Base-by-base conservation (phyloP, 179 eudicot species). In the Spergularia azorica region DNA sequence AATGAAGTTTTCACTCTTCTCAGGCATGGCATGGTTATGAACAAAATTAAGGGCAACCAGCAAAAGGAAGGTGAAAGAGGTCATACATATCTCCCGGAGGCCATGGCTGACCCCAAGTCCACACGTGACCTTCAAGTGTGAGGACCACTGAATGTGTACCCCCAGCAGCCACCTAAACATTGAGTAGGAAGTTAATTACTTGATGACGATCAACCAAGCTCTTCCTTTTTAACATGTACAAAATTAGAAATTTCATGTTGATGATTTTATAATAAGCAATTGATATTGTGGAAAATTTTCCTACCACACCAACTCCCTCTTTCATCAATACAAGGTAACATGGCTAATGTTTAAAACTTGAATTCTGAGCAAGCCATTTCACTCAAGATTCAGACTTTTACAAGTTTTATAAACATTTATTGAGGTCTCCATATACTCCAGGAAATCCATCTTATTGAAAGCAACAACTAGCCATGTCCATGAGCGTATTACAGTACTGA, bases 51-150 rank as follows among this genome's bases (percentile, higher is more conserved):
- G 74, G 74, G 16, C 21, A 43, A 71, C 15, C 38, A 61, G 43
- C 68, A 20, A 77, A 70, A 58, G 26, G 65, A 20, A 74, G 67
- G 77, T 32, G 20, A 70, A 59, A 43, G 73, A 39, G 54, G 50
- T 43, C 83, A 20, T 93, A 93, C 99, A 95, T 95, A 80, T 95
- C 99, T 15, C 99, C 99, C 68, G 99, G 99, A 50, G 99, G 99
- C 99, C 99, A 95, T 63, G 99, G 99, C 81, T 95, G 99, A 80
- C 99, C 99, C 99, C 99, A 95, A 39, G 98, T 93, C 99, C 99
- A 95, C 61, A 95, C 96, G 73, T 91, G 94, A 79, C 99, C 99
- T 85, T 93, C 99, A 50, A 77, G 88, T 76, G 99, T 95, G 70
- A 95, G 97, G 66, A 95, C 97, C 65, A 91, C 99, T 16, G 99